Evolutionary conservation across 2,329 filamentous ascomycete species (phyloP), one percentile per base, ranked within the genome.

Genomic region (Beauveria asiatica): DNA sequence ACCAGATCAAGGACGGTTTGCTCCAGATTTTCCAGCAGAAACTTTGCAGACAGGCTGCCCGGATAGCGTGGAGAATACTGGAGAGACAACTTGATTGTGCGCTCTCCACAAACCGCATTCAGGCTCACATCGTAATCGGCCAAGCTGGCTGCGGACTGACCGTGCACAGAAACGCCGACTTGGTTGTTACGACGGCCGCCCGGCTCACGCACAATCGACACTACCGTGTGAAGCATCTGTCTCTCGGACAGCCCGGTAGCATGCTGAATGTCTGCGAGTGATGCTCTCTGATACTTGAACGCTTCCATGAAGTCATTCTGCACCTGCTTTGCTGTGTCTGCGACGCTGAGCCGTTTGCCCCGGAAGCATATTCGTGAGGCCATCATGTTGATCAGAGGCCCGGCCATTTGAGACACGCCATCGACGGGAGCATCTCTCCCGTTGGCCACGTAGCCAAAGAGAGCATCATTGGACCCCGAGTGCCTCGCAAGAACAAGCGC

Each of bases 301-400:
- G 44, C 44, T 45, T 45, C 44, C 44, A 45, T 45, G 4, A 45
- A 45, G 19, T 45, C 44, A 45, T 45, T 45, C 19, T 45, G 44
- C 44, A 45, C 44, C 19, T 45, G 19, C 5, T 45, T 19, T 21
- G 44, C 44, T 16, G 44, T 23, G 5, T 45, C 5, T 11, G 44
- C 44, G 19, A 45, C 44, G 19, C 44, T 45, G 19, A 19, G 19
- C 10, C 16, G 19, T 10, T 21, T 45, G 44, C 11, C 44, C 2
- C 19, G n/a, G 19, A 45, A 21, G n/a, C 44, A 21, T 10, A 45
- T 45, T 19, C 44, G 44, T 19, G 44, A 45, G 3, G 23, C 44
- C 44, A 45, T 45, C 44, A 45, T 21, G 44, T 45, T 45, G 44
- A 63, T 77, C 64, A 41, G 76, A 67, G 60, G 62, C 9, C 62